A percentile compares a stretch with the other conserved stretches of the same genome.
Conservation (phyloP, 2,329 filamentous ascomycete genomes). For the Fusarium sp. region DNA sequence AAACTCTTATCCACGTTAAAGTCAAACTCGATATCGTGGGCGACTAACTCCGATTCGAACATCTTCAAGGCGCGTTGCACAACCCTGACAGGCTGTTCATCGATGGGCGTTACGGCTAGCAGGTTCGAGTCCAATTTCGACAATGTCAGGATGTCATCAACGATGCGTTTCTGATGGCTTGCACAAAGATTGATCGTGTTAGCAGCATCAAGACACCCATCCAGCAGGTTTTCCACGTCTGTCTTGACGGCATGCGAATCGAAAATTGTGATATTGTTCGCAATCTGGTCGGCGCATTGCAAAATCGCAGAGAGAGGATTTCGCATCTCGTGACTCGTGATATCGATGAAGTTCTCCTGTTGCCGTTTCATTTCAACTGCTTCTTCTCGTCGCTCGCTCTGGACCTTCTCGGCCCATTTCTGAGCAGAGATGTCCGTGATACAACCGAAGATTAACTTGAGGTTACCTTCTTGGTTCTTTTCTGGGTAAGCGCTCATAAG, state of each 20-base stretch:
- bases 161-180: constrained; percentile 82
- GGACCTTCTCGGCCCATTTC: constrained; percentile 86
- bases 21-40: constrained; percentile 79
- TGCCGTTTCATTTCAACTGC: constrained; percentile 84
- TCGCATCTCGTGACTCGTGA: constrained; percentile 82
- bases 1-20: constrained; percentile 80
- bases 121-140: constrained; percentile 80
- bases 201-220: constrained; percentile 78
- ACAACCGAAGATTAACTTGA: constrained; percentile 84
- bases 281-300: constrained; percentile 83
- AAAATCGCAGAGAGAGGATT: constrained; percentile 82
- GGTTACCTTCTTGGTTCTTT: constrained; percentile 71
- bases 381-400: constrained; percentile 83
- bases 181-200: constrained; percentile 86
- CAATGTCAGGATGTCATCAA: constrained; percentile 76
- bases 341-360: constrained; percentile 80
- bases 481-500: constrained; percentile 84
- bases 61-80: constrained; percentile 81
- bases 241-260: constrained; percentile 56
- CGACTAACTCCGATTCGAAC: constrained; percentile 82
- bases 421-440: constrained; percentile 90
- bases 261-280: constrained; percentile 63
- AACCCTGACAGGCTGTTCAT: constrained; percentile 77
- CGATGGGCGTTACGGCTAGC: constrained; percentile 78
- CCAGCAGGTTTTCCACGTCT: constrained; percentile 65